Evolutionary conservation across 495 filamentous ascomycete genomes (phyloP).

Genomic region (Penicillium steckii): DNA sequence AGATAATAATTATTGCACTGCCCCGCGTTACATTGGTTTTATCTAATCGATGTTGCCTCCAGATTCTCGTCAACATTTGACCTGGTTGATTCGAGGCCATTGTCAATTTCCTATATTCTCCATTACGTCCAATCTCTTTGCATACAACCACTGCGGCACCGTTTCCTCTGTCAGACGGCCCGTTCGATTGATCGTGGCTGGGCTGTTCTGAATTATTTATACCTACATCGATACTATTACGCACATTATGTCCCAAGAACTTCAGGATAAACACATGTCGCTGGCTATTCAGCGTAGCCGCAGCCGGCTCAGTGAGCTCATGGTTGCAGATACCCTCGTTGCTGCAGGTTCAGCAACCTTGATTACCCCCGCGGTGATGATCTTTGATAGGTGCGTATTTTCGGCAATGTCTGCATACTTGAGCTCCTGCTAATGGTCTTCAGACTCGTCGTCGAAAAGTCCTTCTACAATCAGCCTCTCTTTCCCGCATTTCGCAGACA

Average conservation of each 20-base stretch:
- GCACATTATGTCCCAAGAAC: conserved; percentile 21
- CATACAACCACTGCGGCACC: not conserved
- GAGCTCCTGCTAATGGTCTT: conserved; percentile 3
- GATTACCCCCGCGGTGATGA: conserved; percentile 41
- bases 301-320: conserved; percentile 31
- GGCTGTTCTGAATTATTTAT: conserved; percentile 1
- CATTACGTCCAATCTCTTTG: not conserved
- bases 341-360: conserved; percentile 39
- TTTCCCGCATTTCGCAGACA: conserved; percentile 60
- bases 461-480: conserved; percentile 71
- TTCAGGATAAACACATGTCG: conserved; percentile 28
- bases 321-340: conserved; percentile 34
- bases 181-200: conserved; percentile 5
- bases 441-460: conserved; percentile 76
- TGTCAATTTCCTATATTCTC: not conserved
- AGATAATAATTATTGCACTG: conserved; percentile 6
- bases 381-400: conserved; percentile 34
- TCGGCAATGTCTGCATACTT: not conserved
- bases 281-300: conserved; percentile 27
- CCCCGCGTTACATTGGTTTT: conserved; percentile 22
- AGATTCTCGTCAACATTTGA: not conserved
- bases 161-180: not conserved
- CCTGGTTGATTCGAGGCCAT: not conserved
- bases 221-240: not conserved
- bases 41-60: conserved; percentile 15